Percentiles rank a stretch among this genome's conserved stretches.
These are phyloP conservation scores for Leishmania mexicana DNA, from an alignment of 208 protist genomes.

Conservation along the genomic window DNA sequence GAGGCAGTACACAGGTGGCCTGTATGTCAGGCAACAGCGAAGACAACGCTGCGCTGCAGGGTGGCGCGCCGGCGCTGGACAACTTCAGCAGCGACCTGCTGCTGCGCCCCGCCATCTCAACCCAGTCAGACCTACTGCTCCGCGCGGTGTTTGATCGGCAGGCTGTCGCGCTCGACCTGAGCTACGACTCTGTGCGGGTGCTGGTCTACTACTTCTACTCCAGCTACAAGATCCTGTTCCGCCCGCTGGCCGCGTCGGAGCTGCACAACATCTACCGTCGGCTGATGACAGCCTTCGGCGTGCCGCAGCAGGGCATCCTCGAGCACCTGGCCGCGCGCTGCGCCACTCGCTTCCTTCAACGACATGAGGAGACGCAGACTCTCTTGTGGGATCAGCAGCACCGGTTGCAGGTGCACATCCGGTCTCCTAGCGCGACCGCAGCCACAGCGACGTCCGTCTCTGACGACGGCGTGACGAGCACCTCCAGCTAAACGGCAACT, in stretches of 20 bases:
- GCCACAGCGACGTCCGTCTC: not conserved
- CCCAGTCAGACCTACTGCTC: conserved; percentile 48
- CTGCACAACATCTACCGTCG: conserved; percentile 76
- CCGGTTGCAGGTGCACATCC: conserved; percentile 17
- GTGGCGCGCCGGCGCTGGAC: conserved; percentile 27
- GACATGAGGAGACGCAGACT: conserved; percentile 53
- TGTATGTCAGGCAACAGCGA: conserved; percentile 7
- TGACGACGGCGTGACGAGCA: not conserved
- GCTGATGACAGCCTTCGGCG: conserved; percentile 60
- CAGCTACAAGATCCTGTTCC: conserved; percentile 74
- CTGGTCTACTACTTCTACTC: conserved; percentile 82
- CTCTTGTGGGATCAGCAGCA: conserved; percentile 56
- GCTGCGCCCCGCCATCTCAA: conserved; percentile 49
- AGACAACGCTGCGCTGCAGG: conserved; percentile 7
- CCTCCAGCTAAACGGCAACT: not conserved
- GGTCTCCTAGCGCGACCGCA: not conserved
- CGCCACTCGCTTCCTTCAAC: conserved; percentile 71
- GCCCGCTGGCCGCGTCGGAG: conserved; percentile 68
- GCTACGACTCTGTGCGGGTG: conserved; percentile 74
- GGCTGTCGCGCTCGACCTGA: conserved; percentile 57
- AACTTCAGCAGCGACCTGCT: conserved; percentile 46
- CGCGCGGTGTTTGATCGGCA: conserved; percentile 71
- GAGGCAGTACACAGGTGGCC: not conserved
- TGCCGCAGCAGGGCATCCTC: conserved; percentile 65
- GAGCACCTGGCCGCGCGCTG: conserved; percentile 79